A percentile compares a stretch with the other conserved stretches of the same genome.
phyloP scores from a whole-genome alignment of 768 basidiomycete species.

The Leccinum olivaceopallidum region DNA sequence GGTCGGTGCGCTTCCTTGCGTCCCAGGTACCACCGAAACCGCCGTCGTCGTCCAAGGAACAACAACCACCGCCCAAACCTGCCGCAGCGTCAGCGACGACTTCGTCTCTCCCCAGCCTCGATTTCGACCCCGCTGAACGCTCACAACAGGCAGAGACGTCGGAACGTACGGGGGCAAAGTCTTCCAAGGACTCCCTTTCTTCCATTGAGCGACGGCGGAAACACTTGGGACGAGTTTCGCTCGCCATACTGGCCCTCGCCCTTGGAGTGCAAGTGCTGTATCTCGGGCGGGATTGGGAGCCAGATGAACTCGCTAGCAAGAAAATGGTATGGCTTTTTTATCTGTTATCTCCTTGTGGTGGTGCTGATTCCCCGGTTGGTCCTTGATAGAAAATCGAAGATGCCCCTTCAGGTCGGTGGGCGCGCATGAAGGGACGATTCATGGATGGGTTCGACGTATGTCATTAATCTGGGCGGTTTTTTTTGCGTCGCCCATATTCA shows the following conservation, averaged over 20 bases:
- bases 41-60: constrained; percentile 4
- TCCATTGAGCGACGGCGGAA: constrained; percentile 73
- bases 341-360: neutral
- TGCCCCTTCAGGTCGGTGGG: constrained; percentile 63
- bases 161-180: constrained; percentile 72
- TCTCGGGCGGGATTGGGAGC: constrained; percentile 79
- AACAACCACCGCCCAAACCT: constrained; percentile 5
- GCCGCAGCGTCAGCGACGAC: constrained; percentile 1
- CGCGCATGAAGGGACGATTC: constrained; percentile 61
- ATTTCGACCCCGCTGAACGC: constrained; percentile 59
- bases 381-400: constrained; percentile 52
- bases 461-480: constrained; percentile 27
- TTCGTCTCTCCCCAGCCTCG: constrained; percentile 49
- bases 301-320: constrained; percentile 64
- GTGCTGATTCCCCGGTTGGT: neutral
- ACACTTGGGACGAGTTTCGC: constrained; percentile 52
- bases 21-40: constrained; percentile 20
- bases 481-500: neutral
- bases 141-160: constrained; percentile 36
- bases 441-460: constrained; percentile 69
- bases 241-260: constrained; percentile 56
- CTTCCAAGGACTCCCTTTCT: constrained; percentile 75
- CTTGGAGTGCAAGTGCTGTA: constrained; percentile 59
- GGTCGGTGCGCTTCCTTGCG: constrained; percentile 25
- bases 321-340: constrained; percentile 52